A percentile compares a stretch with the other conserved stretches of the same genome.
phyloP scores from a whole-genome alignment of 176 grass and related monocot genomes.

The Bromus sterilis region DNA sequence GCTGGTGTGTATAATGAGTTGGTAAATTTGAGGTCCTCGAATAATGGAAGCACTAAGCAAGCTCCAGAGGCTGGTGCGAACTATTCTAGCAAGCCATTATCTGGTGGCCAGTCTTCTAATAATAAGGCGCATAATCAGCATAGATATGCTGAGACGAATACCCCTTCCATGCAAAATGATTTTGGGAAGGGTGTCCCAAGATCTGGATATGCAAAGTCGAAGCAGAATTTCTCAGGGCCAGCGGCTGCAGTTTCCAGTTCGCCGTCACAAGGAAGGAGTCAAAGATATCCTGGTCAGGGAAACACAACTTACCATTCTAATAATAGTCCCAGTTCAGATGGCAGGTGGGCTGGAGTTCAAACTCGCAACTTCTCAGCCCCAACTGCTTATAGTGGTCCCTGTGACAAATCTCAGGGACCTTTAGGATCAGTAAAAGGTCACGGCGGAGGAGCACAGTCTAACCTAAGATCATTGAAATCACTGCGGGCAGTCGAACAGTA shows the following conservation, averaged over 20 bases:
- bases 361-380: slow-evolving; percentile 24
- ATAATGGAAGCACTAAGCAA: slow-evolving; percentile 29
- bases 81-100: slow-evolving; percentile 41
- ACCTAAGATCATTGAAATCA: slow-evolving; percentile 50
- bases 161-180: slow-evolving; percentile 26
- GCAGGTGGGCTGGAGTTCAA: slow-evolving; percentile 29
- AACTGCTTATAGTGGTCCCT: slow-evolving; percentile 27
- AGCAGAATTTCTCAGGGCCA: slow-evolving; percentile 36
- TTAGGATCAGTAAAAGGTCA: slow-evolving; percentile 41
- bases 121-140: slow-evolving; percentile 26
- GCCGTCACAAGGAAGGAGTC: slow-evolving; percentile 39
- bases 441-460: slow-evolving; percentile 34
- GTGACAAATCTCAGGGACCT: slow-evolving; percentile 38
- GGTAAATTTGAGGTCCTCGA: slow-evolving; percentile 33
- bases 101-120: slow-evolving; percentile 28
- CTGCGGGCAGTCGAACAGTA: slow-evolving; percentile 67
- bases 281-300: slow-evolving; percentile 36
- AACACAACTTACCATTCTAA: slow-evolving; percentile 42
- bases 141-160: slow-evolving; percentile 34
- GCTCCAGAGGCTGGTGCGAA: slow-evolving; percentile 17
- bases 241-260: slow-evolving; percentile 36
- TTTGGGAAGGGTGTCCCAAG: slow-evolving; percentile 27
- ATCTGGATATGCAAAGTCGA: slow-evolving; percentile 39
- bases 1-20: slow-evolving; percentile 48
- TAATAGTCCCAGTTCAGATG: slow-evolving; percentile 37